Evolutionary conservation across 352 stramenopile genomes (phyloP), one percentile per base, ranked within the genome.

Genomic region (Phytophthora rubi): DNA sequence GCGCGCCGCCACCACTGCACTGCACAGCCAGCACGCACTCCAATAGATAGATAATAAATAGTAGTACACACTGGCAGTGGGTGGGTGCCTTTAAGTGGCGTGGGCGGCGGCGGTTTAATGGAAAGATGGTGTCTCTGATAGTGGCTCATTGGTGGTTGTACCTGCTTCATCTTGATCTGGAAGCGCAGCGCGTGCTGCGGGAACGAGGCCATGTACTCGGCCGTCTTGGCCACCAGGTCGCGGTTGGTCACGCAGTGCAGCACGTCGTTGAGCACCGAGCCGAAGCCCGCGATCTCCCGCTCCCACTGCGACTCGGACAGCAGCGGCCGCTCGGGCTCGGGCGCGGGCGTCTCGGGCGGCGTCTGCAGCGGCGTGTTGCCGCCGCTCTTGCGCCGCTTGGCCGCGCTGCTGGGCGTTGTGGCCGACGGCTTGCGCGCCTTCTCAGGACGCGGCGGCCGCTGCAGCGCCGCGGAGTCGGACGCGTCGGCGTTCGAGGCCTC

Each of bases 161-260:
- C 87, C 87, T 94, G 87, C 83, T 94, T 94, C 79, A 94, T 89
- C 71, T 94, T 94, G 82, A 94, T 86, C 73, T 94, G 87, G 72
- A 94, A 92, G 32, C 85, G 85, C 48, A 91, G 63, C 55, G 85
- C 74, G 63, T 94, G 87, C 55, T 92, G 82, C 53, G 87, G 85
- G 70, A 86, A 89, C 44, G 76, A 63, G 56, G 78, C 80, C 75
- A 94, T 91, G 66, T 88, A 94, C 65, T 86, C 81, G 37, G 87
- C 87, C 32, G 87, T 92, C 61, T 87, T 77, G 9, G 83, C 73
- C 33, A 94, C 86, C n/a, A 94, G 74, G n/a, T 91, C 79, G 44
- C 81, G 79, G 66, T 88, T 85, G 15, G 84, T 89, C 6, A 93
- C 83, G 61, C 85, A 86, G 65, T 79, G 67, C 13, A 93, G 68